Evolutionary conservation across 176 grass and related monocot genomes (phyloP), one percentile per base, ranked within the genome.

Genomic region (Guadua angustifolia): DNA sequence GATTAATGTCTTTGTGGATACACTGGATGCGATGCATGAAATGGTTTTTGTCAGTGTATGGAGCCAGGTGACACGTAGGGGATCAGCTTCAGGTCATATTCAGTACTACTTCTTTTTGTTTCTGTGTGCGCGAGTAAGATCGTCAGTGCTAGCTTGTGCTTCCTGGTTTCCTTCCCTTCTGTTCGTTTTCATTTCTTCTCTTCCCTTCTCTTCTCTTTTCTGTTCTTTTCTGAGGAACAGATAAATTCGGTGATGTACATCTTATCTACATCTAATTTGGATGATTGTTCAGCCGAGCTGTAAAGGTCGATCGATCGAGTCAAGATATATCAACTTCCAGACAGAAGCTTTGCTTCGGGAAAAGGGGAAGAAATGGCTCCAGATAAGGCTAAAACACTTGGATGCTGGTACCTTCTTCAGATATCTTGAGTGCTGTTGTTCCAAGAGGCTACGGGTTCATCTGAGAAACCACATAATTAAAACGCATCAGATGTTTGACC

Each of bases 211-310:
- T 33, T 33, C 16, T 16, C 40, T 47, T 12, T 3, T 16, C 0
- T 42, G 63, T 83, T 5, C 10, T 47, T 58, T 74, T 66, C 3
- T 1, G 9, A 13, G 47, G 35, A 82, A 49, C 40, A 35, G 51
- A 78, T 44, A 49, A 7, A 64, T 70, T 88, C 11, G 79, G 73
- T 35, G 32, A 71, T 38, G 7, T 26, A 77, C 73, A 52, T 76
- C 59, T 67, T 59, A 71, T 69, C 84, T 32, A 39, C 47, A 45
- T 42, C 40, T 47, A 22, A 51, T 35, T 61, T 71, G 1, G 36
- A 29, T 24, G 47, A 24, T 22, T 88, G 66, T 82, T 77, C 55
- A 61, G 55, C 39, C 26, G 11, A 77, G 43, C 59, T 29, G 19
- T 44, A 77, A 82, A 52, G 71, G 13, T 40, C 42, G 51, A 64